Evolutionary conservation across 2,329 filamentous ascomycete genomes (phyloP), one percentile per base, ranked within the genome.

Genomic region (Botrytis fabae): DNA sequence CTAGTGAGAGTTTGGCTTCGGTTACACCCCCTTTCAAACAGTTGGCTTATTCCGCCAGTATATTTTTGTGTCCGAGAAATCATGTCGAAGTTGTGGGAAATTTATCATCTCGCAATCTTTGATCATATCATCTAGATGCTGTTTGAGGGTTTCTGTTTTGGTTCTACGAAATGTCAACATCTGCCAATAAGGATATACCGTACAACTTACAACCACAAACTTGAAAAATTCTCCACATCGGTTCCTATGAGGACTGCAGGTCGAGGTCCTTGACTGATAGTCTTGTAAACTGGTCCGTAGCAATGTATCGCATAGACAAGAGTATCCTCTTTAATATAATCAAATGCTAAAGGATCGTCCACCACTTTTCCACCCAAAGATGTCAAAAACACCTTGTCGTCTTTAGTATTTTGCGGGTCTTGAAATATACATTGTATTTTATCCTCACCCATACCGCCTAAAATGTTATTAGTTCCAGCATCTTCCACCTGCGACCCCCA

Each of bases 231-330:
- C 6, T 76, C 76, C 32, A 79, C 70, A 68, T 80, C 78, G 2
- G 80, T 81, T 25, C 78, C 76, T 63, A 81, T 77, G 40, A 81
- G 68, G 2, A 80, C 73, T 25, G 75, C 76, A 10, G 80, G 79
- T 59, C 64, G 75, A 18, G 73, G 57, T 25, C 73, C 75, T 46
- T 78, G 75, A 46, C 74, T 74, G 59, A 80, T 70, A 25, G 77
- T 44, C 40, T 77, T 75, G 60, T 81, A 81, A 8, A 81, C 73
- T 22, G 75, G 61, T 14, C 75, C 75, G 73, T 81, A 81, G 71
- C 80, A 81, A 73, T 81, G 80, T 46, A 81, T 79, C 1, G 80
- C 80, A 74, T 80, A 81, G 1, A 81, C 79, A 62, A 81, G 68
- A 44, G 75, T 79, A 25, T 74, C 73, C 20, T 75, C 75, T 20